A percentile compares a stretch with the other conserved stretches of the same genome.
phyloP scores from a whole-genome alignment of 805 yeast genomes.

The Scheffersomyces stipitis region DNA sequence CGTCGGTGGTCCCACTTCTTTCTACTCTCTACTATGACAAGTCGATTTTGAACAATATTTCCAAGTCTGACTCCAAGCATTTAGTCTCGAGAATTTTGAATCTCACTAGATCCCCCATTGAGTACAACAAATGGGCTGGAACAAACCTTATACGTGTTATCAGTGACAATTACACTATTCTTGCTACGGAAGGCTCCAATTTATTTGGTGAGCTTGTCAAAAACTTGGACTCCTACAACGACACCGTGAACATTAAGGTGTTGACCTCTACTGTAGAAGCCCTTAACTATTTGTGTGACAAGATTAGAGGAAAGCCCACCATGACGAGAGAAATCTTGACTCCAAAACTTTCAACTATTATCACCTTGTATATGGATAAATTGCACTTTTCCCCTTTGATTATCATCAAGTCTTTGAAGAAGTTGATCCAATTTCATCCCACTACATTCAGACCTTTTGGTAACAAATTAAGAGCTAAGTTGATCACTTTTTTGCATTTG shows the following conservation, averaged over 20 bases:
- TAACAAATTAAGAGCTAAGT: constrained; percentile 53
- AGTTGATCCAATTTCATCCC: constrained; percentile 55
- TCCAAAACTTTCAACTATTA: constrained; percentile 68
- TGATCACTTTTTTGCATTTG: constrained; percentile 34
- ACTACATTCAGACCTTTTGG: constrained; percentile 83
- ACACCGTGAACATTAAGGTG: constrained; percentile 33
- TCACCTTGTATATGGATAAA: constrained; percentile 50
- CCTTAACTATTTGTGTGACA: constrained; percentile 39
- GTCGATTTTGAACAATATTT: constrained; percentile 37
- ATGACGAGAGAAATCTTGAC: constrained; percentile 81
- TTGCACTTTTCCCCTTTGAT: constrained; percentile 30
- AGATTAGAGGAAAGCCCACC: constrained; percentile 77
- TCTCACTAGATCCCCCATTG: constrained; percentile 43
- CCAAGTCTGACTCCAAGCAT: constrained; percentile 51
- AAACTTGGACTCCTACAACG: constrained; percentile 38
- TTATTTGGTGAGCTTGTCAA: constrained; percentile 43
- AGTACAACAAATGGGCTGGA: constrained; percentile 59
- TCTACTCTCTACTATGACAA: constrained; percentile 26
- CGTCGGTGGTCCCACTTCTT: constrained; percentile 30
- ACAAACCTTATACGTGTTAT: constrained; percentile 51
- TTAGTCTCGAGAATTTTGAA: constrained; percentile 45
- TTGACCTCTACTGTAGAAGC: constrained; percentile 39
- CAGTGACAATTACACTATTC: constrained; percentile 31
- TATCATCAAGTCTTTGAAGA: constrained; percentile 32
- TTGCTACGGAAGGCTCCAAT: constrained; percentile 42